phyloP scores from a whole-genome alignment of 768 basidiomycete genomes.

The Mycena belliarum region DNA sequence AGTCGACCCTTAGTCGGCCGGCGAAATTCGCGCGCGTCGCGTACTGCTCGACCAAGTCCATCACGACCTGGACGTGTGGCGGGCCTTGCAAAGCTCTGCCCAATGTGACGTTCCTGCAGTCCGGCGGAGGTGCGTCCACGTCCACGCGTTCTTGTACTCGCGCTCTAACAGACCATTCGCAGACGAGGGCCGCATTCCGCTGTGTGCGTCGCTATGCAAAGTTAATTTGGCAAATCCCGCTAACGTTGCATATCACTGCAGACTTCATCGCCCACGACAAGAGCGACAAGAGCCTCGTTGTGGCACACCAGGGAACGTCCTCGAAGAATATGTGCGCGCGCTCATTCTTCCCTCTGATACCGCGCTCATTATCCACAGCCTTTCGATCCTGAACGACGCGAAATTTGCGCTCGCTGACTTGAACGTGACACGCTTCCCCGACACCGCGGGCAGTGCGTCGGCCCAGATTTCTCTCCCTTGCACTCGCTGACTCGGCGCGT shows the following conservation, averaged over 20 bases:
- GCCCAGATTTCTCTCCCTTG: neutral
- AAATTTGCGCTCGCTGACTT: slow-evolving; percentile 31
- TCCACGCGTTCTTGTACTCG: neutral
- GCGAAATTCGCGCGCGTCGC: slow-evolving; percentile 38
- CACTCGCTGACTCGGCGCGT: neutral
- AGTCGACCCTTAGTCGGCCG: slow-evolving; percentile 25
- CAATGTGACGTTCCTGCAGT: slow-evolving; percentile 10
- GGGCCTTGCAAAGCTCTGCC: neutral
- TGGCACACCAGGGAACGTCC: slow-evolving; percentile 45
- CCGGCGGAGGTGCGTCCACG: slow-evolving; percentile 39
- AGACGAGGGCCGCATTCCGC: slow-evolving; percentile 32
- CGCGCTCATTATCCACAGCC: slow-evolving; percentile 21
- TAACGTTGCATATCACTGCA: neutral
- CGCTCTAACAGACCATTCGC: neutral
- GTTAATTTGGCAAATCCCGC: neutral
- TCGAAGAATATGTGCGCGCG: slow-evolving; percentile 29
- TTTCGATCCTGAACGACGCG: slow-evolving; percentile 39
- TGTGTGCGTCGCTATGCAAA: slow-evolving; percentile 26
- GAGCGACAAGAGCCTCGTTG: slow-evolving; percentile 33
- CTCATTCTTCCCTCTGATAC: too few species aligned
- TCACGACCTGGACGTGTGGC: slow-evolving; percentile 28
- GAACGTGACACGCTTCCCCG: slow-evolving; percentile 34
- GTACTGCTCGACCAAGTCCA: slow-evolving; percentile 36
- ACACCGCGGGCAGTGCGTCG: slow-evolving; percentile 23
- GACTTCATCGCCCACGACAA: slow-evolving; percentile 40